phyloP scores from a whole-genome alignment of 106 monocot species.

The Vanilla planifolia region DNA sequence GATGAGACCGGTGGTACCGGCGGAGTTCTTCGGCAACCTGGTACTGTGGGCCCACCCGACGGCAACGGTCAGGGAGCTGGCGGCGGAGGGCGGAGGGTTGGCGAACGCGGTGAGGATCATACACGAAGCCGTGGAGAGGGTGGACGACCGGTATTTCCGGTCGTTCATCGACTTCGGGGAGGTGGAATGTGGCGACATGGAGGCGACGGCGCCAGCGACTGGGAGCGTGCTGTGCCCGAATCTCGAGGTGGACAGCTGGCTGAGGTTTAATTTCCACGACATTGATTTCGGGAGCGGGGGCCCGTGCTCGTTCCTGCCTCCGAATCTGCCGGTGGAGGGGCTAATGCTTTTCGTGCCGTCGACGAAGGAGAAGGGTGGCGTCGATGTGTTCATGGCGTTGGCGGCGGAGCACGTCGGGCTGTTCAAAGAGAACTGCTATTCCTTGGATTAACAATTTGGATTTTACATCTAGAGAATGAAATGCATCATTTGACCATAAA shows the following conservation, averaged over 20 bases:
- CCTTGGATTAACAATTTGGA: not conserved
- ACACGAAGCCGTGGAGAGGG: slow-evolving; percentile 20
- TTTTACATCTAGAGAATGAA: no score
- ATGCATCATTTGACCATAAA: no score
- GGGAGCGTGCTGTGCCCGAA: slow-evolving; percentile 34
- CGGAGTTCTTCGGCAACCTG: slow-evolving; percentile 59
- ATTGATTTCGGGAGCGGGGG: slow-evolving; percentile 55
- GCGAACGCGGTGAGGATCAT: slow-evolving; percentile 15
- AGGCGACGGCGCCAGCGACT: slow-evolving; percentile 10
- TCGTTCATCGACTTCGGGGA: slow-evolving; percentile 72
- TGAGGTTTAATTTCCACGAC: slow-evolving; percentile 45
- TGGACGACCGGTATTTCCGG: slow-evolving; percentile 41
- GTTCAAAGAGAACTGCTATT: slow-evolving; percentile 11
- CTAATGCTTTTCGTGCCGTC: slow-evolving; percentile 41
- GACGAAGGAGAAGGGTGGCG: slow-evolving; percentile 15
- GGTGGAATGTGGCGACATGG: slow-evolving; percentile 21
- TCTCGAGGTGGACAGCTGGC: slow-evolving; percentile 68
- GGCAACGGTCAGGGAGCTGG: slow-evolving; percentile 15
- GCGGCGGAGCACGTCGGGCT: slow-evolving; percentile 12
- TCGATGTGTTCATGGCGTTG: slow-evolving; percentile 17
- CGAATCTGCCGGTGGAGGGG: slow-evolving; percentile 44
- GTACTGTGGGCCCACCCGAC: slow-evolving; percentile 46
- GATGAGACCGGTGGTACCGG: slow-evolving; percentile 23
- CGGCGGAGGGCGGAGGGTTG: not conserved
- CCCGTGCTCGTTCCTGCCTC: slow-evolving; percentile 21